Conservation (phyloP, 805 yeast genomes). For the Ogataea nitratoaversa region DNA sequence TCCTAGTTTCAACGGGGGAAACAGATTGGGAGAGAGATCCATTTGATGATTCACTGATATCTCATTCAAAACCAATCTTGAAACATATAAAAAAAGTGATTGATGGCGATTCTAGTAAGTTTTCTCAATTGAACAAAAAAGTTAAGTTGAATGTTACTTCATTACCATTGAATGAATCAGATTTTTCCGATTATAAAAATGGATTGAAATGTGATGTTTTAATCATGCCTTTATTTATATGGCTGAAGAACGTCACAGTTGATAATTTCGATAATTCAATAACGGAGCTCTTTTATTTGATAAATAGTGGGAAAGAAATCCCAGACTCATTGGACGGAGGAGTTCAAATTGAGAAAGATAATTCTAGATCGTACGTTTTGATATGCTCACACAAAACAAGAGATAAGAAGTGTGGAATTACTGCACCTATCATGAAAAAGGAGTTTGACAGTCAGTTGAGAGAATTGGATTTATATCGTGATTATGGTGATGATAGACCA, state of each 20-base stretch:
- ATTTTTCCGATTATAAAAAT: constrained; percentile 37
- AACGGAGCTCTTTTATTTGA: constrained; percentile 37
- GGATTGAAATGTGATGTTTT: constrained; percentile 55
- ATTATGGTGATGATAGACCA: constrained; percentile 67
- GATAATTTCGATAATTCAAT: constrained; percentile 43
- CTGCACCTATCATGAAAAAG: constrained; percentile 85
- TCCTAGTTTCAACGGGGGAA: constrained; percentile 79
- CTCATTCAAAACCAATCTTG: constrained; percentile 19
- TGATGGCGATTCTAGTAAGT: constrained; percentile 2
- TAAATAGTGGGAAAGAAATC: constrained; percentile 24
- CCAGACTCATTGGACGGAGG: constrained; percentile 14
- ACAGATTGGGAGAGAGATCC: constrained; percentile 84
- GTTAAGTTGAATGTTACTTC: constrained; percentile 22
- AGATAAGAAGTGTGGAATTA: constrained; percentile 89
- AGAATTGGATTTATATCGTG: constrained; percentile 70
- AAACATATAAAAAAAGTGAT: constrained; percentile 18
- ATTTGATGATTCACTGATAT: constrained; percentile 34
- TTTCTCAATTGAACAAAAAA: not conserved
- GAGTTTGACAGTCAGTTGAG: constrained; percentile 72
- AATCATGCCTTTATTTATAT: constrained; percentile 69
- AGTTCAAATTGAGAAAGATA: constrained; percentile 33
- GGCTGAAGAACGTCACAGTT: constrained; percentile 51
- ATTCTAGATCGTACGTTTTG: constrained; percentile 49
- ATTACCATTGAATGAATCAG: constrained; percentile 25
- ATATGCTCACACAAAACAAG: constrained; percentile 88